Base-by-base conservation (phyloP, 106 monocot species). In the Platanthera guangdongensis region DNA sequence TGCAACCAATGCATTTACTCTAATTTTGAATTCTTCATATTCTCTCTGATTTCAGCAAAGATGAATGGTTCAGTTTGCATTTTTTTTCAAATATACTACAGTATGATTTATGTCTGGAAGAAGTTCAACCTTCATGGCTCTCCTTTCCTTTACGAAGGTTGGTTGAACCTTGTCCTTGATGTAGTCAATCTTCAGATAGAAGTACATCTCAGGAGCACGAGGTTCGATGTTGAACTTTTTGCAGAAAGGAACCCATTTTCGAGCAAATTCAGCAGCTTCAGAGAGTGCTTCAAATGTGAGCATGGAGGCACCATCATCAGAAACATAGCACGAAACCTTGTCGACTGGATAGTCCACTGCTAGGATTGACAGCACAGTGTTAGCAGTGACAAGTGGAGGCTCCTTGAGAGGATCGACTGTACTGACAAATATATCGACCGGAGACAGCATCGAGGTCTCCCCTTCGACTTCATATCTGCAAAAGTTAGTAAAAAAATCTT, bases 161-260 rank as follows among this genome's bases (percentile, higher is more conserved):
- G 96, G 91, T 50, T 93, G 91, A 15, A 97, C 89, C 79, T 97
- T 97, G 72, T 97, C 96, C 83, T 97, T 97, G 75, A 93, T 87
- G 76, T 93, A 97, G 57, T 97, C 96, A 12, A 97, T 78, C 73
- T 97, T 97, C 63, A 71, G 74, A 7, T 89, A 86, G 91, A 97
- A 97, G 87, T 97, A 97, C 83, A 93, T 84, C 82, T 97, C 96
- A 3, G 96, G 96, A 0, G 96, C 93, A 13, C 96, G 82, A 5
- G 96, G 96, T 81, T 97, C 96, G 15, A 97, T 93, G 52, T 9
- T 76, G 83, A 93, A 97, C 62, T 89, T 93, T 84, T 97, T 97
- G 78, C 96, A 97, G 82, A 97, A 97, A 4, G 96, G 96, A 47
- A 93, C 96, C 96, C 96, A 97, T 75, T 89, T 88, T 14, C 93